phyloP scores from a whole-genome alignment of 1,139 yeast species.

The Yamadazyma kanchanaburiensis region DNA sequence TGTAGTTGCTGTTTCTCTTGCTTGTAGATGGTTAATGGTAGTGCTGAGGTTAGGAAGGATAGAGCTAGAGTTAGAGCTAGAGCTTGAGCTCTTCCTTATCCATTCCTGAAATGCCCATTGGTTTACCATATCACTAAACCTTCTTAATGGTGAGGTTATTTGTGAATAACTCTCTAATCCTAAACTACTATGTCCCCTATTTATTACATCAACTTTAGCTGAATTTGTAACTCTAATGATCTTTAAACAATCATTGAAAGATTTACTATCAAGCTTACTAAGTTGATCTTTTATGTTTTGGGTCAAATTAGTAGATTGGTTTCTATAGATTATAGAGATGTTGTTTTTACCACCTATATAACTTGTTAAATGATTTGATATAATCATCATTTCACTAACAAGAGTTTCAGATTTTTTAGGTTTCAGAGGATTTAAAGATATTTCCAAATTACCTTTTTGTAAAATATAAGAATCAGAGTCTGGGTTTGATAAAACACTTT shows the following conservation, averaged over 20 bases:
- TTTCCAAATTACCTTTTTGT: conserved; percentile 7
- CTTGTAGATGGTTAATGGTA: conserved; percentile 24
- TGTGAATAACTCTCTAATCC: conserved; percentile 68
- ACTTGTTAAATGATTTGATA: conserved; percentile 67
- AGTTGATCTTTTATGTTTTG: conserved; percentile 12
- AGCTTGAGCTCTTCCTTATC: too few species aligned
- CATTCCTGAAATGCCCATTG: conserved; percentile 52
- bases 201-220: conserved; percentile 32
- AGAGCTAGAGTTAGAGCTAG: too few species aligned
- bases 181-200: conserved; percentile 54
- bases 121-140: conserved; percentile 78
- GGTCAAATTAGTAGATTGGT: conserved; percentile 30
- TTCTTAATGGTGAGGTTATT: conserved; percentile 84
- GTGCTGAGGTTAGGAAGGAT: too few species aligned
- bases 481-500: not conserved
- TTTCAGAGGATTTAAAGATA: conserved; percentile 2
- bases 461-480: conserved; percentile 10
- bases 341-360: conserved; percentile 38
- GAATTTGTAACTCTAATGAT: conserved; percentile 24
- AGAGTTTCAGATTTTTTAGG: conserved; percentile 21
- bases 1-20: conserved; percentile 25
- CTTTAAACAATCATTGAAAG: conserved; percentile 16
- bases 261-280: conserved; percentile 23
- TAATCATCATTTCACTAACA: conserved; percentile 82
- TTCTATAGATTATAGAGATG: conserved; percentile 57